Conservation (phyloP, 805 yeast genomes). For the Kuraishia cidri region DNA sequence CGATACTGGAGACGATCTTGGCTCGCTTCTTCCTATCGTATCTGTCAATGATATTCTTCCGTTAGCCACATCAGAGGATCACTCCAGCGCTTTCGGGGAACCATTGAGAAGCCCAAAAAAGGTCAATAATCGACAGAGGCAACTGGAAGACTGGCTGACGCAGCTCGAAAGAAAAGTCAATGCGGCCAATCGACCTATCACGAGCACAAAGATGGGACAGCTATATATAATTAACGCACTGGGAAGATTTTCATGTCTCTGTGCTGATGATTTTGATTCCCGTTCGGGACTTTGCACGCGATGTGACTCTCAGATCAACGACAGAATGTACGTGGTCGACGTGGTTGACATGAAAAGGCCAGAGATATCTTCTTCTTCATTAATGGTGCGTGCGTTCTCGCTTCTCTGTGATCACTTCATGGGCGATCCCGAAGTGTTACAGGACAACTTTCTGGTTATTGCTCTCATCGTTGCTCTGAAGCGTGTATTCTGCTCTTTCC, state of each 20-base stretch:
- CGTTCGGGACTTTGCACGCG: slow-evolving; percentile 20
- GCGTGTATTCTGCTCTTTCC: slow-evolving; percentile 42
- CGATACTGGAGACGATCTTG: too few species aligned
- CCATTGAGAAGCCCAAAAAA: too few species aligned
- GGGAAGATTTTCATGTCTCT: slow-evolving; percentile 22
- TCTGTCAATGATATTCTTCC: too few species aligned
- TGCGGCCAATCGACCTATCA: background rate
- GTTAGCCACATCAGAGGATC: too few species aligned
- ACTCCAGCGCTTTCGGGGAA: too few species aligned
- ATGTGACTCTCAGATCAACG: slow-evolving; percentile 20
- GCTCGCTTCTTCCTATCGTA: too few species aligned
- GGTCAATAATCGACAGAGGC: too few species aligned
- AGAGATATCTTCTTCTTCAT: too few species aligned
- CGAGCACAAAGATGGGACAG: too few species aligned
- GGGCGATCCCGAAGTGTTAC: background rate
- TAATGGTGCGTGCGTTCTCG: too few species aligned
- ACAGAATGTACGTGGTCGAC: background rate
- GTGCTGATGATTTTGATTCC: slow-evolving; percentile 22
- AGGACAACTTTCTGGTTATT: background rate
- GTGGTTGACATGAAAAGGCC: background rate
- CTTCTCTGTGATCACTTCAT: background rate
- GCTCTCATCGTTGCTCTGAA: slow-evolving; percentile 33
- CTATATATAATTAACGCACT: slow-evolving; percentile 25
- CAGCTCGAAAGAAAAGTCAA: background rate
- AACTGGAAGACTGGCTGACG: background rate